phyloP scores from a whole-genome alignment of 2,329 filamentous ascomycete species.

The Achaetomium macrosporum region DNA sequence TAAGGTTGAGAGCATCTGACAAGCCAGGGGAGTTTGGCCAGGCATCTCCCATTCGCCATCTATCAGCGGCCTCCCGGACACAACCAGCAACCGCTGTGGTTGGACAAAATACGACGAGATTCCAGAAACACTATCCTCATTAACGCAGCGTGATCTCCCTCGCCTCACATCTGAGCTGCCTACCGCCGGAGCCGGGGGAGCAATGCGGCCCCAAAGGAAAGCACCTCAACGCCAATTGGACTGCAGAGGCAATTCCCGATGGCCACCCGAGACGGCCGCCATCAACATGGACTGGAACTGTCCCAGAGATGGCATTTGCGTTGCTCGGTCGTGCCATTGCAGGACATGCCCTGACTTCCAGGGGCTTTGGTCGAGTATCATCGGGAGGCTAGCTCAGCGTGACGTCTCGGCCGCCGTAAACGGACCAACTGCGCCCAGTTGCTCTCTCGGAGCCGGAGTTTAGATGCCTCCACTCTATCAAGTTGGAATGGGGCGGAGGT shows the following conservation, averaged over 20 bases:
- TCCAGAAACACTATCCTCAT: neutral
- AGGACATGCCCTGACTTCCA: neutral
- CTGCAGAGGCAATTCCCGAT: neutral
- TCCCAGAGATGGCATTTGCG: neutral
- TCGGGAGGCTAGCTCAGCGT: constrained; percentile 1
- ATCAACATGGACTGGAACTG: neutral
- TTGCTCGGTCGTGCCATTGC: neutral
- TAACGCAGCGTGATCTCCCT: constrained; percentile 8
- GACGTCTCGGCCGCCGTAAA: constrained; percentile 15
- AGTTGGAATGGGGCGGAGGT: neutral
- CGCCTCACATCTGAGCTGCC: constrained; percentile 10
- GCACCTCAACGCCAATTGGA: constrained; percentile 8
- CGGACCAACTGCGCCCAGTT: constrained; percentile 14
- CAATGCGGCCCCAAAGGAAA: neutral
- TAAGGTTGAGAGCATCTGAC: too few species aligned
- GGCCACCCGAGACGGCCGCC: neutral
- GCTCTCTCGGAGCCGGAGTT: neutral
- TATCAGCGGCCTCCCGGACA: constrained; percentile 1
- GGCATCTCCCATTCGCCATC: constrained; percentile 24
- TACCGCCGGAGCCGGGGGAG: neutral
- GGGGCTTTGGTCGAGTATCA: neutral
- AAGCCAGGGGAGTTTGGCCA: neutral
- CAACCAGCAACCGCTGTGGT: constrained; percentile 29
- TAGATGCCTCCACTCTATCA: constrained; percentile 1
- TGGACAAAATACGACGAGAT: constrained; percentile 36